Evolutionary conservation across 2,329 filamentous ascomycete species (phyloP).

Genomic region (Nemania bipapillata): DNA sequence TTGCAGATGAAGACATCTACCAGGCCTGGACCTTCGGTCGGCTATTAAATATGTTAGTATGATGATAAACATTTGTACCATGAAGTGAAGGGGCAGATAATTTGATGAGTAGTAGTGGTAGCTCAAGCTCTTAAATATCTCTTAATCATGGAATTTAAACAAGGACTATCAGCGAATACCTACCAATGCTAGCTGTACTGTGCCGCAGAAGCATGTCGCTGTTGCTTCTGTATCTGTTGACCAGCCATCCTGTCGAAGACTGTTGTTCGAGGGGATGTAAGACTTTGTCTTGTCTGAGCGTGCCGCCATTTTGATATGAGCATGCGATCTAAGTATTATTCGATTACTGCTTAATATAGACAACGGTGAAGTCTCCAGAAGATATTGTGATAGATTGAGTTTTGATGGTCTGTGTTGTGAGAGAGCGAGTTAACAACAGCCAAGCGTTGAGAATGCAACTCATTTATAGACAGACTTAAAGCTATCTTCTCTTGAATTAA

Average conservation of each 20-base stretch:
- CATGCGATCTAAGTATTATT: neutral
- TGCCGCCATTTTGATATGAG: conserved; percentile 20
- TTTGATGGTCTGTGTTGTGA: neutral
- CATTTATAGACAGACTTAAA: conserved; percentile 17
- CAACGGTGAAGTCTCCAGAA: neutral
- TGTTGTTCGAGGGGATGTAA: conserved; percentile 51
- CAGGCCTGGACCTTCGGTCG: conserved; percentile 58
- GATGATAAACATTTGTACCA: neutral
- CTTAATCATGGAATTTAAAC: neutral
- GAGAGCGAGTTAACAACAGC: neutral
- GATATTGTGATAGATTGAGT: neutral
- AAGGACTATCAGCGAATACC: conserved; percentile 44
- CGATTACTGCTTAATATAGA: neutral
- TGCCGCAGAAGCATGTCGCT: conserved; percentile 68
- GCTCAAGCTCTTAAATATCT: too few species aligned
- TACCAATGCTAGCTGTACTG: conserved; percentile 65
- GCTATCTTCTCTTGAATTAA: neutral
- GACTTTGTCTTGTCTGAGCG: conserved; percentile 39
- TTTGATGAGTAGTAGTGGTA: neutral
- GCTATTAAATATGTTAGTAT: conserved; percentile 49
- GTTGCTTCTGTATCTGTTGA: conserved; percentile 62
- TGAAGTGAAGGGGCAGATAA: neutral
- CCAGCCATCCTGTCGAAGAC: conserved; percentile 57
- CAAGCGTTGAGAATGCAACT: neutral
- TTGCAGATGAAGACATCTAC: conserved; percentile 67